Conservation (phyloP, 305 asterid species). For the Stenogyne calaminthoides region DNA sequence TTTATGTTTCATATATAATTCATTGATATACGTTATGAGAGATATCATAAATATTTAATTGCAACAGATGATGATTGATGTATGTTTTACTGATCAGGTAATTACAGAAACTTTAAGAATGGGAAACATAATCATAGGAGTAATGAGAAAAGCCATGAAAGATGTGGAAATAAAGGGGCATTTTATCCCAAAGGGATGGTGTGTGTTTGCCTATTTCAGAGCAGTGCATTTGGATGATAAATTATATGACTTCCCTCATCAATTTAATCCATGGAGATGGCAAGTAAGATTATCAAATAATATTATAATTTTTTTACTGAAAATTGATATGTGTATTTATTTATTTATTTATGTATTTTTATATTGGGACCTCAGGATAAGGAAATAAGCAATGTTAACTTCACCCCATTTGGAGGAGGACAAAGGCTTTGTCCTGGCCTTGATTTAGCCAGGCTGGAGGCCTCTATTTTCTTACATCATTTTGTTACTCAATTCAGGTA, state of each 20-base stretch:
- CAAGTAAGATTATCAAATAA: slow-evolving; percentile 51
- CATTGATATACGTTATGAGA: too few species aligned
- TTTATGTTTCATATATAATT: too few species aligned
- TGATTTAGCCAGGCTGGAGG: slow-evolving; percentile 91
- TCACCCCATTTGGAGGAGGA: slow-evolving; percentile 96
- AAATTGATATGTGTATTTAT: background rate
- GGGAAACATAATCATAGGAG: slow-evolving; percentile 86
- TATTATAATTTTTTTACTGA: background rate
- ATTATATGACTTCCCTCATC: slow-evolving; percentile 62
- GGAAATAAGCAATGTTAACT: slow-evolving; percentile 53
- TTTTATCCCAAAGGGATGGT: slow-evolving; percentile 83
- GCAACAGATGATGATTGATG: background rate
- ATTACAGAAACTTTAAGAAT: slow-evolving; percentile 84
- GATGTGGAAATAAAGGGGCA: slow-evolving; percentile 85
- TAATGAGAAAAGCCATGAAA: slow-evolving; percentile 80
- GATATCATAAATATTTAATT: background rate
- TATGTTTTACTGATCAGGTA: slow-evolving; percentile 45
- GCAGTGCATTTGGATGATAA: slow-evolving; percentile 78
- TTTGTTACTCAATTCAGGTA: slow-evolving; percentile 84
- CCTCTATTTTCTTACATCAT: slow-evolving; percentile 87
- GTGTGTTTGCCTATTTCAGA: slow-evolving; percentile 78
- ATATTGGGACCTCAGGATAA: slow-evolving; percentile 38
- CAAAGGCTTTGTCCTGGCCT: slow-evolving; percentile 92
- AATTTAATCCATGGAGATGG: slow-evolving; percentile 94
- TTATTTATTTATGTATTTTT: background rate